Evolutionary conservation across 257 asterid genomes (phyloP).

Genomic region (Paraleonurus japonicus): DNA sequence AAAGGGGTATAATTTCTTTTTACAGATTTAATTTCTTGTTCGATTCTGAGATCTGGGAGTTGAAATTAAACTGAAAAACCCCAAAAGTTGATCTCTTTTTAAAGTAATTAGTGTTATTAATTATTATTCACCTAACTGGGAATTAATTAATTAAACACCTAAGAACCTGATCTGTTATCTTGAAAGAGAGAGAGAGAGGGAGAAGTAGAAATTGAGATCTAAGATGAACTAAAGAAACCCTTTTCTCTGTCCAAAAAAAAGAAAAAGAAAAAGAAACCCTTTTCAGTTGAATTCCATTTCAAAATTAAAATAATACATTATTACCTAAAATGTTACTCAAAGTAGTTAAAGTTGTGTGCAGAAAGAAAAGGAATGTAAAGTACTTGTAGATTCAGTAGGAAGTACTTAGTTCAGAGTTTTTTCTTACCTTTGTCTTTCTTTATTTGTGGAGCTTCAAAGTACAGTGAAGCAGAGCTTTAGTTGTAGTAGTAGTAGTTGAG

Average conservation of each 20-base stretch:
- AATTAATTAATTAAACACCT: background rate
- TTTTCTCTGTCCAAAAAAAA: too few species aligned
- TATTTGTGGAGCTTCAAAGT: background rate
- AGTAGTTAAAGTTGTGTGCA: background rate
- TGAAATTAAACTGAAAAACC: background rate
- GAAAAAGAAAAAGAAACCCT: background rate
- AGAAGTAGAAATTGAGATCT: slow-evolving; percentile 12
- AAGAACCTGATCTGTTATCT: background rate
- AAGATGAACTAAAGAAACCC: background rate
- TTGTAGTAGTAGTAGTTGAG: background rate
- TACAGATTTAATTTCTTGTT: too few species aligned
- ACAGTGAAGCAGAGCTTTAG: background rate
- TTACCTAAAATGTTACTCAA: background rate
- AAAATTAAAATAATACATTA: too few species aligned
- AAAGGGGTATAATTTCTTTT: background rate
- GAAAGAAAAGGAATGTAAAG: background rate
- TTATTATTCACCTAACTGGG: background rate
- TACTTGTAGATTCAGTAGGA: background rate
- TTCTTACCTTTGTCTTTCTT: background rate
- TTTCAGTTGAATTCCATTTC: background rate
- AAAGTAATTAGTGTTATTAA: too few species aligned
- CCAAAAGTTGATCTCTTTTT: background rate
- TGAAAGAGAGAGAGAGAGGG: background rate
- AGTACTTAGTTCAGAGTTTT: background rate
- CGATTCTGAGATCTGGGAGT: background rate